Evolutionary conservation across 2,329 filamentous ascomycete genomes (phyloP).

Genomic region (Calonectria multiphialidica): DNA sequence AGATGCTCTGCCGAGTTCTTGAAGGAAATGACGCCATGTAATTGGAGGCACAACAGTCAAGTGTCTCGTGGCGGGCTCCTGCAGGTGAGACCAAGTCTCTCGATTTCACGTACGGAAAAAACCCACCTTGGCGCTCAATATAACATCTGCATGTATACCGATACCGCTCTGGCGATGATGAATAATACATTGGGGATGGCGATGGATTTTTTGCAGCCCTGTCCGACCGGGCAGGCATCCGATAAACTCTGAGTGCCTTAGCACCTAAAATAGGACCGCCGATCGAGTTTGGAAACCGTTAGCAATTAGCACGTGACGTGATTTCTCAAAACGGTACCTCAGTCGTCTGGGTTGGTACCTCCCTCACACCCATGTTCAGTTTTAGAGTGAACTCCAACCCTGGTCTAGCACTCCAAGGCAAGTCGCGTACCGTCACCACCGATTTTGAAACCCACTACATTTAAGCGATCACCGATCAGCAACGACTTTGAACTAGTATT

Average conservation of each 20-base stretch:
- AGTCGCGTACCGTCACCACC: conserved; percentile 14
- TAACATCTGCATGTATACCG: not conserved
- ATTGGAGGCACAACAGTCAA: not conserved
- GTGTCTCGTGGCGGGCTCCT: not conserved
- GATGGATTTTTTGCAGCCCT: not conserved
- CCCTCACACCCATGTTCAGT: not conserved
- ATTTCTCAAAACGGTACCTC: not conserved
- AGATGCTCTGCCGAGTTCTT: not conserved
- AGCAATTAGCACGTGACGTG: not conserved
- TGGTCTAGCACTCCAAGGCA: not conserved
- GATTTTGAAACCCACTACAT: conserved; percentile 20
- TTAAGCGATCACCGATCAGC: conserved; percentile 1
- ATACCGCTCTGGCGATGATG: not conserved
- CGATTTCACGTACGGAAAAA: conserved; percentile 8
- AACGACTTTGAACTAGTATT: not conserved
- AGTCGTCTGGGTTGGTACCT: not conserved
- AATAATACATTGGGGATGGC: not conserved
- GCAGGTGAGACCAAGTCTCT: conserved; percentile 24
- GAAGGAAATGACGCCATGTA: not conserved
- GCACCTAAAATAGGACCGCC: not conserved
- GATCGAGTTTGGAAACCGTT: conserved; percentile 6
- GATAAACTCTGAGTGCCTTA: not conserved
- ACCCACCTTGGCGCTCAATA: not conserved
- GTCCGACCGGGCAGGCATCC: not conserved
- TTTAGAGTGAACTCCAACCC: conserved; percentile 8